Evolutionary conservation across 2,329 filamentous ascomycete genomes (phyloP).

Genomic region (Sporothrix dimorphospora): DNA sequence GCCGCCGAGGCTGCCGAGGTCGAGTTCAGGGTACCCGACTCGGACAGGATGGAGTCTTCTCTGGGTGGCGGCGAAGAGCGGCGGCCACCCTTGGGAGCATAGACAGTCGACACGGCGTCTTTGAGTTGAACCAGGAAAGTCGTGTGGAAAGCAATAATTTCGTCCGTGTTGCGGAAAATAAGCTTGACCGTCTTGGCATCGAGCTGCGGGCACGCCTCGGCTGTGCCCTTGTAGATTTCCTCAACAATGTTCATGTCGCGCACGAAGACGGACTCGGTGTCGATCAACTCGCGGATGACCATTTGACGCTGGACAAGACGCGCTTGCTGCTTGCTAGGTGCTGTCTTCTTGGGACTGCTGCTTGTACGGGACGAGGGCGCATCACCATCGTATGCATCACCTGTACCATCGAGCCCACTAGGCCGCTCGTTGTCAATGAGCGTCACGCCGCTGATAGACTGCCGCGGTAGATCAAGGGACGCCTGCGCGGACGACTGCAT

Average conservation of each 20-base stretch:
- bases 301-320: slow-evolving; percentile 80
- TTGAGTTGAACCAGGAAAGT: slow-evolving; percentile 79
- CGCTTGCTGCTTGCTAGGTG: slow-evolving; percentile 62
- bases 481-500: slow-evolving; percentile 52
- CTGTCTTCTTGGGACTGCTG: slow-evolving; percentile 41
- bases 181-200: slow-evolving; percentile 83
- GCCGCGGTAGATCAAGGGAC: slow-evolving; percentile 50
- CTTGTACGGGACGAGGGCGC: not conserved
- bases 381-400: not conserved
- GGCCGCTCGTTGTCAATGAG: slow-evolving; percentile 40
- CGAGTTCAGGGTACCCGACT: slow-evolving; percentile 42
- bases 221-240: slow-evolving; percentile 96
- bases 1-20: slow-evolving; percentile 44
- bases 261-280: slow-evolving; percentile 89
- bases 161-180: slow-evolving; percentile 90
- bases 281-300: slow-evolving; percentile 87
- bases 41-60: slow-evolving; percentile 38
- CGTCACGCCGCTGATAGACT: slow-evolving; percentile 44
- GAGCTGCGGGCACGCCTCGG: slow-evolving; percentile 77
- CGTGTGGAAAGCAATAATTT: slow-evolving; percentile 86
- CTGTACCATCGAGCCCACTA: slow-evolving; percentile 19
- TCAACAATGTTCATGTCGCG: slow-evolving; percentile 97
- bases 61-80: slow-evolving; percentile 37
- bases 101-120: slow-evolving; percentile 76
- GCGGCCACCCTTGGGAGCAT: slow-evolving; percentile 61